Evolutionary conservation across 2,329 filamentous ascomycete genomes (phyloP), one percentile per base, ranked within the genome.

Genomic region (Paraconiothyrium sp.): DNA sequence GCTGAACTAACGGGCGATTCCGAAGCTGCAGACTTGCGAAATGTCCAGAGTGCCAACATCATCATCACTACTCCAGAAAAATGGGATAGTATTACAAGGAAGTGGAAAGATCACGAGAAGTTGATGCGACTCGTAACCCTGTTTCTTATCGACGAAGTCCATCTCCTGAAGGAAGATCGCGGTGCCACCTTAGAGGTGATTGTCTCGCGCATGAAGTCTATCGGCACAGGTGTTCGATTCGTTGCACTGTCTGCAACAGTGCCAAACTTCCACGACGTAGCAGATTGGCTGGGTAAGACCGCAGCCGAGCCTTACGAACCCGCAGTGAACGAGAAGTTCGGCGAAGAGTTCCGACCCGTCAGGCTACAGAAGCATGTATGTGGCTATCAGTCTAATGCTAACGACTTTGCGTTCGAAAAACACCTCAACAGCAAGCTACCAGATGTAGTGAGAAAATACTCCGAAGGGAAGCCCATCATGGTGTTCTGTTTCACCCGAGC

Each of bases 11-110:
- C 93, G 3, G 92, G 93, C 1, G 93, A 96, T 72, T 94, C 91
- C 0, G 89, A 91, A 41, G 82, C 85, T 55, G 78, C 81, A 5
- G 88, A 94, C 67, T 83, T 93, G 61, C 83, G 84, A 24, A 87
- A 85, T 57, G 90, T 94, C 6, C 89, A 92, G 62, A 87, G 84
- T 67, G 92, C 92, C 3, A 89, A 89, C 50, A 92, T 97, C 65
- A 94, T 97, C 67, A 85, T 96, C 64, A 95, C 93, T 0, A 97
- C 92, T 0, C 92, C 93, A 0, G 92, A 97, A 77, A 96, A 96
- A 72, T 96, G 92, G 92, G 92, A 97, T 73, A 94, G 92, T 62
- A 89, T 95, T 75, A 96, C 93, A 0, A 85, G 92, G 20, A 94
- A 92, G 72, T 96, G 93, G 93, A 88, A 89, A 68, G 92, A 96